Conservation (phyloP, 2,329 filamentous ascomycete species). For the Cadophora sp. region DNA sequence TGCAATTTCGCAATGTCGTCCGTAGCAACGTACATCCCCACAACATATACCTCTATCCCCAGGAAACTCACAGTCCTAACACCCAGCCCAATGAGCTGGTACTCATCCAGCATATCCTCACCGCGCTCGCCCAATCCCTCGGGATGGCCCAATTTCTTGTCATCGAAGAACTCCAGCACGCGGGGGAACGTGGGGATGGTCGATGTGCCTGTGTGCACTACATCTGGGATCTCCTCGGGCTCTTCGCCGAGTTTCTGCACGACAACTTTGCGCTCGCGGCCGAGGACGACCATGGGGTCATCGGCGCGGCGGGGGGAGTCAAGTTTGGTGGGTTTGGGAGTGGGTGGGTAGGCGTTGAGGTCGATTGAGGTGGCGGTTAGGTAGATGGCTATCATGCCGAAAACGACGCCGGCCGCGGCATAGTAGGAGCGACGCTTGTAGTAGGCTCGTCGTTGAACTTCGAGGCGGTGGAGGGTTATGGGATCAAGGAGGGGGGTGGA, state of each 20-base stretch:
- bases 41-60: slow-evolving; percentile 90
- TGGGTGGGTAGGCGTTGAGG: slow-evolving; percentile 27
- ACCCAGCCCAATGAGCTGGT: slow-evolving; percentile 87
- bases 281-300: slow-evolving; percentile 41
- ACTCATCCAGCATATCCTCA: slow-evolving; percentile 61
- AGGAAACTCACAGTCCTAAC: slow-evolving; percentile 91
- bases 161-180: slow-evolving; percentile 39
- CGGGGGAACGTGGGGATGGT: slow-evolving; percentile 43
- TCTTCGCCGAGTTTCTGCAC: slow-evolving; percentile 42
- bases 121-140: slow-evolving; percentile 19
- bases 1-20: slow-evolving; percentile 84
- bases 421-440: slow-evolving; percentile 43
- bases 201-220: slow-evolving; percentile 42
- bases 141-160: slow-evolving; percentile 23
- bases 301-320: slow-evolving; percentile 34
- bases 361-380: slow-evolving; percentile 41
- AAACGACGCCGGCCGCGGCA: slow-evolving; percentile 36
- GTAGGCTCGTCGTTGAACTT: slow-evolving; percentile 36
- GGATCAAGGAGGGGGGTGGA: slow-evolving; percentile 30
- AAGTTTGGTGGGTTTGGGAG: slow-evolving; percentile 24
- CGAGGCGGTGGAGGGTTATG: slow-evolving; percentile 41
- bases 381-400: slow-evolving; percentile 43
- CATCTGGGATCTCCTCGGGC: slow-evolving; percentile 48
- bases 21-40: slow-evolving; percentile 89
- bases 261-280: slow-evolving; percentile 41